Evolutionary conservation across 208 protist genomes (phyloP), one percentile per base, ranked within the genome.

Genomic region (Wallacemonas sp.): DNA sequence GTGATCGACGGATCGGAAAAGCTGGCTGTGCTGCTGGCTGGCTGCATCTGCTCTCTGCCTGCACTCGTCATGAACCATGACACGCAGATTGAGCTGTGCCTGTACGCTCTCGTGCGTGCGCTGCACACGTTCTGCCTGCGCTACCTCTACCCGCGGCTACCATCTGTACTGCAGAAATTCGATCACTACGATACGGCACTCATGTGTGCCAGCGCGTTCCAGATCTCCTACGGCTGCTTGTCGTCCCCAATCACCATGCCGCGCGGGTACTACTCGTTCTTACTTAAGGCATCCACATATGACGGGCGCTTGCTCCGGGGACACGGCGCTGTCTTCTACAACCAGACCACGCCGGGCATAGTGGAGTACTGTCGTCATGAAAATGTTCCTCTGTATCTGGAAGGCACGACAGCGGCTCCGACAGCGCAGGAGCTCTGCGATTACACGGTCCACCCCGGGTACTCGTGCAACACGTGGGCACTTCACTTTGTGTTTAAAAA

Each of bases 191-290:
- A 95, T 46, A 75, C 89, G 63, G 32, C 89, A 36, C 50, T 83
- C 29, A 92, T 95, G 87, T 92, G 84, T 54, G 68, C 86, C 32
- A 91, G 81, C 66, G 68, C 85, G 2, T 71, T 74, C 24, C 87
- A 95, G 62, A 95, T 95, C 55, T 45, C 76, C 22, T 95, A 95
- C 66, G 75, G 78, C 26, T 74, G 73, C 39, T 46, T 92, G 17
- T 95, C 91, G 66, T 79, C 85, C 21, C 86, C 79, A 19, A 74
- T 73, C 64, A 85, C 87, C n/a, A 58, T 92, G 65, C 87, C 87
- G 8, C 70, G 62, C 59, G 79, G 81, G n/a, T 95, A 93, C 74
- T 81, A 81, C 33, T 39, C 45, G 32, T 95, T 95, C 66, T 63
- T 95, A 17, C 63, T 73, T 15, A 73, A 68, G 54, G 83, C 83